Conservation (phyloP, 192 early-diverging fungal genomes). For the Fimicolochytrium jonesii region DNA sequence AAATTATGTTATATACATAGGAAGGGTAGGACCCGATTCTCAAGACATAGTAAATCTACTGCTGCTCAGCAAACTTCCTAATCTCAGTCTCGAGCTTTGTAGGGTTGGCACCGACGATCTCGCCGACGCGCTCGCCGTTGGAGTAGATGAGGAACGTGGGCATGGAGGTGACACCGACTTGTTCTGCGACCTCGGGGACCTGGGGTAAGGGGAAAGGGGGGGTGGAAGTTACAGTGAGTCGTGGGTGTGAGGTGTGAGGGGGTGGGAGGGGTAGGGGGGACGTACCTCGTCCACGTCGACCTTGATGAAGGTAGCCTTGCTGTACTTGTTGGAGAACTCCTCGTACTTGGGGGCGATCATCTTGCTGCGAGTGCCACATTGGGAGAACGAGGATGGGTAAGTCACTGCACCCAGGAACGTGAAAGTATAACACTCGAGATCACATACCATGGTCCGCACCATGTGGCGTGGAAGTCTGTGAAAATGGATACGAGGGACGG, state of each 20-base stretch:
- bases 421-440: too few relatives aligned
- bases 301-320: conserved; percentile 39
- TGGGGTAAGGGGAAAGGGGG: too few relatives aligned
- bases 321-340: conserved; percentile 35
- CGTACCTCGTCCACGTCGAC: conserved; percentile 60
- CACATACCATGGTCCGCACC: conserved; percentile 56
- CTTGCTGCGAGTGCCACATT: too few relatives aligned
- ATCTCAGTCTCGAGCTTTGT: conserved; percentile 63
- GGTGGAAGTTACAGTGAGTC: too few relatives aligned
- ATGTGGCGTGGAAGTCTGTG: conserved; percentile 30
- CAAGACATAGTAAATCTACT: too few relatives aligned
- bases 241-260: too few relatives aligned
- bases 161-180: conserved; percentile 55
- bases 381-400: too few relatives aligned
- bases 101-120: conserved; percentile 79
- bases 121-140: conserved; percentile 65
- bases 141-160: conserved; percentile 85
- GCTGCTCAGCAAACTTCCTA: conserved; percentile 49
- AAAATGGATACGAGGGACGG: neutral
- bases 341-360: conserved; percentile 48
- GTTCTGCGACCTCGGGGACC: conserved; percentile 43
- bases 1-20: too few relatives aligned
- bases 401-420: too few relatives aligned
- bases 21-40: too few relatives aligned
- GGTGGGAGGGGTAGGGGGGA: too few relatives aligned